phyloP scores from a whole-genome alignment of 2,329 filamentous ascomycete genomes.

The Pseudogymnoascus sp. region DNA sequence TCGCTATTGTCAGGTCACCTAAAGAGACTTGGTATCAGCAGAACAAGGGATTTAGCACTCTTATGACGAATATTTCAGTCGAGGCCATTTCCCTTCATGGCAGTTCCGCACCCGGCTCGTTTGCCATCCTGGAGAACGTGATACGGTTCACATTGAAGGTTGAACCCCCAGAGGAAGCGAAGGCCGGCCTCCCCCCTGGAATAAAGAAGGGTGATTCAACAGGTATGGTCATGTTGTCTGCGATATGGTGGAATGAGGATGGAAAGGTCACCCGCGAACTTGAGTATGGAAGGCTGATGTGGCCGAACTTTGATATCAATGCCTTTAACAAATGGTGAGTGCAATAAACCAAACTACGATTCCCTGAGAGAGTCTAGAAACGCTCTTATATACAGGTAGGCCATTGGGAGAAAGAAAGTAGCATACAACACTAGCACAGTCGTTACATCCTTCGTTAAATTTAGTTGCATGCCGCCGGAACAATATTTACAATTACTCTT shows the following conservation, averaged over 20 bases:
- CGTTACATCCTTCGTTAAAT: background rate
- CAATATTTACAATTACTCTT: background rate
- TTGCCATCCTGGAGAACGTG: constrained; percentile 10
- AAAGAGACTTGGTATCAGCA: background rate
- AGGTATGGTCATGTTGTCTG: background rate
- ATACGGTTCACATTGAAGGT: constrained; percentile 9
- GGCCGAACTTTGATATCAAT: background rate
- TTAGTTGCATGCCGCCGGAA: background rate
- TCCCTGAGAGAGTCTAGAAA: background rate
- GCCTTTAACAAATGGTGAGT: background rate
- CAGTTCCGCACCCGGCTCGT: constrained; percentile 9
- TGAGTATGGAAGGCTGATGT: background rate
- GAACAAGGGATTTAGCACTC: background rate
- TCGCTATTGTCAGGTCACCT: background rate
- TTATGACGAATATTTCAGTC: background rate
- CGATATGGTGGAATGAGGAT: background rate
- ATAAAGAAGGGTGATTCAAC: constrained; percentile 8
- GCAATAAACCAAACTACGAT: background rate
- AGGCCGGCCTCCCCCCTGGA: constrained; percentile 2
- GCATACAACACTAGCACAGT: background rate
- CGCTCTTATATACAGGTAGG: background rate
- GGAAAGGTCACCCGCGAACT: background rate
- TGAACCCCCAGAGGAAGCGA: constrained; percentile 1
- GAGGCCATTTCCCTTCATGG: constrained; percentile 6
- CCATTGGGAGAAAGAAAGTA: background rate